Evolutionary conservation across 2,329 filamentous ascomycete species (phyloP).

Genomic region (Aspergillus hiratsukae): DNA sequence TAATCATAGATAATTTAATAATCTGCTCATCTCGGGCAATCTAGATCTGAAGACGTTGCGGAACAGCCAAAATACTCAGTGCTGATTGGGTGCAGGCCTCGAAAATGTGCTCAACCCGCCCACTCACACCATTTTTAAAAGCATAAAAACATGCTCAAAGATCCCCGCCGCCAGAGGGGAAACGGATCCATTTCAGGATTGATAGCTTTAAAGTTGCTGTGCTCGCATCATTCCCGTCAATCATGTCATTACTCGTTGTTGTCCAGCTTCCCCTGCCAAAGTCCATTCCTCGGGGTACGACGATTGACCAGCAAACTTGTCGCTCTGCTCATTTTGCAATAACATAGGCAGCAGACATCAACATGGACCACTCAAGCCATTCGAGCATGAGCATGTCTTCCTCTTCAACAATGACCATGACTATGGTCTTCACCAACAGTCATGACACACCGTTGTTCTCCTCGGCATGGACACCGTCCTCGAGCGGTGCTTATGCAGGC

Average conservation of each 20-base stretch:
- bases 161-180: slow-evolving; percentile 1
- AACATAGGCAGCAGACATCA: slow-evolving; percentile 13
- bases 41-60: slow-evolving; percentile 1
- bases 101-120: slow-evolving; percentile 15
- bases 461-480: slow-evolving; percentile 66
- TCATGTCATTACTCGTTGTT: neutral
- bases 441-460: slow-evolving; percentile 64
- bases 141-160: slow-evolving; percentile 1
- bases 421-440: slow-evolving; percentile 50
- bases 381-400: slow-evolving; percentile 9
- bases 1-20: slow-evolving; percentile 2
- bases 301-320: neutral
- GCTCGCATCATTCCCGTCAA: neutral
- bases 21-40: slow-evolving; percentile 7
- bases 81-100: slow-evolving; percentile 4
- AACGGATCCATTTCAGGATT: neutral
- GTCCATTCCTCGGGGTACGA: neutral
- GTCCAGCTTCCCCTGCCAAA: neutral
- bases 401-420: slow-evolving; percentile 24
- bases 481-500: slow-evolving; percentile 69
- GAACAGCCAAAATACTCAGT: neutral
- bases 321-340: neutral
- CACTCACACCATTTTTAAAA: neutral
- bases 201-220: neutral
- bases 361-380: slow-evolving; percentile 15